Base-by-base conservation (phyloP, 1,284 basidiomycete genomes). In the Cryptococcus depauperatus region DNA sequence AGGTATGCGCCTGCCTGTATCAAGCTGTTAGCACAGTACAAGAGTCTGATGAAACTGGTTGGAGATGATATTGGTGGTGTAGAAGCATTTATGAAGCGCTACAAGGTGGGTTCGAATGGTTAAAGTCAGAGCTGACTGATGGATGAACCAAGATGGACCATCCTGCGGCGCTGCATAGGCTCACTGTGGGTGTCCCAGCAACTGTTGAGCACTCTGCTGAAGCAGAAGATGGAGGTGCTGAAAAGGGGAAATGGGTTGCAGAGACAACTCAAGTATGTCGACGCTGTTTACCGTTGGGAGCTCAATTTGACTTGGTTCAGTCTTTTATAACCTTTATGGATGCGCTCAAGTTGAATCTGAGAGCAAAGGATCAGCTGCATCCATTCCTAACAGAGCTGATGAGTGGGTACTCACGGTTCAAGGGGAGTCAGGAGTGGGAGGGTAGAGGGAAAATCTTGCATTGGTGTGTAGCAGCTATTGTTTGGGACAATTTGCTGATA, bases 301-400 rank as follows among this genome's bases (percentile, higher is more conserved):
- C 8, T 11, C n/a, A 16, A 9, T 11, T 7, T 27, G 5, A 18
- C 14, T 11, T 32, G 21, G 16, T 10, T 25, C 50, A 93, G 86
- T 85, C 82, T 62, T 98, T 97, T 58, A 98, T 98, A 60, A 97
- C 93, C 0, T 92, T 98, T 57, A 96, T 97, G 88, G 93, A 98
- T 61, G 93, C 92, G 1, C 77, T 97, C 39, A 93, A 93, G 66
- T 76, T 97, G 48, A 83, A 85, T 33, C 74, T 97, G 62, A 79
- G 88, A 27, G 92, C 95, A 3, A 98, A 98, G 67, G 95, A 98
- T 65, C 91, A 97, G 64, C 75, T 98, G 8, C 93, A 97, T 66
- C 92, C 92, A 0, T 82, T 96, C 52, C 68, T 98, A 37, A 89
- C 93, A 57, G 92, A 96, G 54, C 79, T 98, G 7, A 91, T 97